These are phyloP conservation scores for Elongisporangium senticosum DNA, from an alignment of 352 stramenopile genomes.

Conservation along the genomic window DNA sequence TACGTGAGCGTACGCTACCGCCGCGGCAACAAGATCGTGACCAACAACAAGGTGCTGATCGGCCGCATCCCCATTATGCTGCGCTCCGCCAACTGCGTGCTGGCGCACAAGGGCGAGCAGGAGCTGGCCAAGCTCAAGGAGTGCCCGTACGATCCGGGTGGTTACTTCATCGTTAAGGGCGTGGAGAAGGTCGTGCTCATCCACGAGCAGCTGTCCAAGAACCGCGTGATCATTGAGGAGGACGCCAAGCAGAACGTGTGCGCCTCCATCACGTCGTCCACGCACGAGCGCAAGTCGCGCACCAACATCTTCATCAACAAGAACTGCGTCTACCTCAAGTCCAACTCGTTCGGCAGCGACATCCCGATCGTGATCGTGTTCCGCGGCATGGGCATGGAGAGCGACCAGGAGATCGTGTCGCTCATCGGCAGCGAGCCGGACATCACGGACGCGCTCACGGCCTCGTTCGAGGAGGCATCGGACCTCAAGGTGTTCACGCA, in stretches of 20 bases:
- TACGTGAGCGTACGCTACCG: constrained; percentile 99
- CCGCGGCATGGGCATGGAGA: constrained; percentile 97
- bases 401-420: constrained; percentile 98
- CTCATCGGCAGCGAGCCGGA: constrained; percentile 92
- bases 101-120: constrained; percentile 91
- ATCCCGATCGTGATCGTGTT: constrained; percentile 97
- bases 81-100: constrained; percentile 93
- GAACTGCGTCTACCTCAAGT: constrained; percentile 96
- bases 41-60: constrained; percentile 97
- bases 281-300: constrained; percentile 96
- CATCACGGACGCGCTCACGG: constrained; percentile 92
- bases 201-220: constrained; percentile 99
- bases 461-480: constrained; percentile 94
- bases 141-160: constrained; percentile 98
- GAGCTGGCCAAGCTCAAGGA: constrained; percentile 97
- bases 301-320: constrained; percentile 98
- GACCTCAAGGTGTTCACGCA: constrained; percentile 96
- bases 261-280: constrained; percentile 97
- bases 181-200: constrained; percentile 99
- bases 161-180: constrained; percentile 99
- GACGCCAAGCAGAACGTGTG: constrained; percentile 90
- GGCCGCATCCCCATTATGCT: constrained; percentile 99
- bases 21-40: constrained; percentile 95
- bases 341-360: constrained; percentile 97
- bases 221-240: constrained; percentile 99